These are phyloP conservation scores for Lactifluus piperatus DNA, from an alignment of 768 basidiomycete genomes.

Conservation along the genomic window DNA sequence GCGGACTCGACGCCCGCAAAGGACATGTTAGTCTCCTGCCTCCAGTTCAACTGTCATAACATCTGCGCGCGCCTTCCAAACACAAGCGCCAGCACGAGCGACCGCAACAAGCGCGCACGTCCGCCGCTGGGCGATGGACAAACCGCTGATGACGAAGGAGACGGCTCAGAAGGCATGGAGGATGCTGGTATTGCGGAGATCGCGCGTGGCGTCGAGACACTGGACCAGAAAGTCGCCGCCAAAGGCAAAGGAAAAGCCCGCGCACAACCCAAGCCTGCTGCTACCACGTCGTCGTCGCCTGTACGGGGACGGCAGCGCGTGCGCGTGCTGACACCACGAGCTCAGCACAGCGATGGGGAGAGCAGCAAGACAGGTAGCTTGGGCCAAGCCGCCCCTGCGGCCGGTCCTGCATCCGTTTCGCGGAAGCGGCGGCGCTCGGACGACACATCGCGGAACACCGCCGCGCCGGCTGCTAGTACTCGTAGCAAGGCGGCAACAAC, in stretches of 20 bases:
- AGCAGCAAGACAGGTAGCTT: conserved; percentile 2
- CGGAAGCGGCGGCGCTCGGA: conserved; percentile 1
- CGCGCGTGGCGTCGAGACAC: conserved; percentile 17
- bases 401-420: background rate
- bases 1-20: conserved; percentile 59
- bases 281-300: background rate
- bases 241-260: conserved; percentile 8
- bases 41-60: conserved; percentile 45
- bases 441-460: background rate
- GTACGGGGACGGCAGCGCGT: background rate
- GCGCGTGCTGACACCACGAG: background rate
- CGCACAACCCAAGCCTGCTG: background rate
- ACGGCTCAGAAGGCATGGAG: conserved; percentile 23
- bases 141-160: conserved; percentile 23
- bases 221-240: background rate
- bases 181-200: conserved; percentile 30
- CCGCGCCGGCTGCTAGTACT: background rate
- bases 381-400: background rate
- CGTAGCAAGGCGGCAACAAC: background rate
- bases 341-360: background rate
- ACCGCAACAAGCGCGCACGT: conserved; percentile 26
- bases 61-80: conserved; percentile 24
- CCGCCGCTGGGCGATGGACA: conserved; percentile 7
- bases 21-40: conserved; percentile 62
- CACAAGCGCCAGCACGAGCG: conserved; percentile 18